A percentile compares a stretch with the other conserved stretches of the same genome.
Conservation (phyloP, 257 asterid genomes). For the Petunia axillaris region DNA sequence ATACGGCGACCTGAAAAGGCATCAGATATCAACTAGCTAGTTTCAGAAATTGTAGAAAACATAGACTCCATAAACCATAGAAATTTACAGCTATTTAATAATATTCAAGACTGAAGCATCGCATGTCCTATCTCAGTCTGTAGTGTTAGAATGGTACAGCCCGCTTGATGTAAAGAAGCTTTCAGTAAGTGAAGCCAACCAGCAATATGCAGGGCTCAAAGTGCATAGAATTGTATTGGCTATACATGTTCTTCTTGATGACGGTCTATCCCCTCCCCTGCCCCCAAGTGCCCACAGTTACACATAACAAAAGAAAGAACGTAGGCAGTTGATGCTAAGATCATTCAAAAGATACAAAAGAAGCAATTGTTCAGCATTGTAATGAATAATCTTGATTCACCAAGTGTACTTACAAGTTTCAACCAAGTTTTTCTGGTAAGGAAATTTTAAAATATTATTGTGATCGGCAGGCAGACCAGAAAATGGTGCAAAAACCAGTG, state of each 20-base stretch:
- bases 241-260: background rate
- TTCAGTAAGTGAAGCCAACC: background rate
- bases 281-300: too few relatives aligned
- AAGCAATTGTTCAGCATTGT: background rate
- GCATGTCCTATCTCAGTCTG: background rate
- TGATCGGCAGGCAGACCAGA: background rate
- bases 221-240: background rate
- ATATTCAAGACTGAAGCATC: background rate
- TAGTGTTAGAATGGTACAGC: background rate
- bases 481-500: too few relatives aligned
- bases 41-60: background rate
- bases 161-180: background rate
- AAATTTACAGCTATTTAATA: background rate
- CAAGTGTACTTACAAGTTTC: background rate
- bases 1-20: slow-evolving; percentile 81
- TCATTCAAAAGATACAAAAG: too few relatives aligned
- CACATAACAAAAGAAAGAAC: too few relatives aligned
- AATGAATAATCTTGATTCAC: background rate
- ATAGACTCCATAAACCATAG: background rate
- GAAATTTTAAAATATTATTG: background rate
- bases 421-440: background rate
- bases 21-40: slow-evolving; percentile 7
- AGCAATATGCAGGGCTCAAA: background rate
- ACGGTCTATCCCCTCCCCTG: background rate
- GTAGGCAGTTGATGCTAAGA: too few relatives aligned